Percentiles rank a stretch among this genome's conserved stretches.
These are phyloP conservation scores for Porosira glacialis DNA, from an alignment of 352 stramenopile species.

Conservation along the genomic window DNA sequence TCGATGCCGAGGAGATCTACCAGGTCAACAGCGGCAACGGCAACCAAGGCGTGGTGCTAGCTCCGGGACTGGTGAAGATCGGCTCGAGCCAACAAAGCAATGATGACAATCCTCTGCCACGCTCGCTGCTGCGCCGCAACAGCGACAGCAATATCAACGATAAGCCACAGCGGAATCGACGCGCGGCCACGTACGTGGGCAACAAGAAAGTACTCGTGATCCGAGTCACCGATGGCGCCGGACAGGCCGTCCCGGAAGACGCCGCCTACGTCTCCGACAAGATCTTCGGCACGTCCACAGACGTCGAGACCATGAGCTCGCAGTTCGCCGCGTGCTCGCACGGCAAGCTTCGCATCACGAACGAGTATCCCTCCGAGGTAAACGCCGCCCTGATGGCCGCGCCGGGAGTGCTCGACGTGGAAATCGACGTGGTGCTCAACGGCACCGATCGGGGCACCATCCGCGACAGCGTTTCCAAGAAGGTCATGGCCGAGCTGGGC, in stretches of 20 bases:
- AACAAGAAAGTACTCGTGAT: constrained; percentile 15
- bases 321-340: constrained; percentile 26
- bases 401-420: no score
- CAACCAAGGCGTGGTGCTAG: neutral
- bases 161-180: no score
- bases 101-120: neutral
- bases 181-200: constrained; percentile 1
- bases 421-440: no score
- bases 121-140: neutral
- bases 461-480: no score
- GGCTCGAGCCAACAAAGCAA: neutral
- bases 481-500: neutral
- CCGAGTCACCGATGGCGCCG: constrained; percentile 22
- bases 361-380: neutral
- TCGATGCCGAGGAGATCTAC: neutral
- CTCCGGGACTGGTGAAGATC: neutral
- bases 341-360: constrained; percentile 17
- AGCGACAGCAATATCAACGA: neutral
- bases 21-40: neutral
- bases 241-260: neutral
- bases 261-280: constrained; percentile 29
- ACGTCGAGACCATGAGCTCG: constrained; percentile 10
- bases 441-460: constrained; percentile 17
- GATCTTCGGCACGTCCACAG: constrained; percentile 38
- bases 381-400: constrained; percentile 3